Base-by-base conservation (phyloP, 1,284 basidiomycete genomes). In the Bondarzewia mesenterica region DNA sequence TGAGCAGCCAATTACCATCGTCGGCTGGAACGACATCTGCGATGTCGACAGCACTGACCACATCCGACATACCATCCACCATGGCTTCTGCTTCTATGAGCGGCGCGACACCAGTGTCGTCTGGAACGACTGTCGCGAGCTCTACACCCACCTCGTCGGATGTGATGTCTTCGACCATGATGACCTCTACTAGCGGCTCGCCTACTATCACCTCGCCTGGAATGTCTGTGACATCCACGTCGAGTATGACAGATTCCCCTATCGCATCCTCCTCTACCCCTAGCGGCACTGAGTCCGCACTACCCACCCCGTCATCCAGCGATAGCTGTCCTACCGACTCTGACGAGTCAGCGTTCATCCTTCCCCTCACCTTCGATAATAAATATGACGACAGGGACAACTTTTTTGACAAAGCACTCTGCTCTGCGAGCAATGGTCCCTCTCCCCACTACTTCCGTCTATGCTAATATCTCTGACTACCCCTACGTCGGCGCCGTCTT, bases 351-450 rank as follows among this genome's bases (percentile, higher is more conserved):
- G 23, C 44, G 1, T 5, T 38, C 18, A 49, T 46, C 10, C 44
- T 54, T 1, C 49, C 44, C 15, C 38, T 42, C 23, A 51, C 22
- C 47, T 67, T 14, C 42, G 69, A 71, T 52, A 37, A 7, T 8
- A 54, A 36, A 7, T 69, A 61, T 46, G 69, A 65, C 44, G 57
- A 63, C 22, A 21, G 44, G 2, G 0, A 0, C 15, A 57, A 58
- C 5, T 57, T 62, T 29, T 52, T 69, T 26, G 21, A 49, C 42
- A 8, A 20, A 0, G 61, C 69, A 2, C 59, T 68, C 2, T 69
- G 69, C 52, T 70, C 68, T 4, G n/a, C n/a, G n/a, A n/a, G n/a
- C n/a, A 38, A 68, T 37, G 66, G 66, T 7, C 58, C 63, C 63
- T 71, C 3, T 44, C 51, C 12, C 47, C 50, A 15, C 57, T 54